phyloP scores from a whole-genome alignment of 139 green algal species.

The Desmodesmus armatus region DNA sequence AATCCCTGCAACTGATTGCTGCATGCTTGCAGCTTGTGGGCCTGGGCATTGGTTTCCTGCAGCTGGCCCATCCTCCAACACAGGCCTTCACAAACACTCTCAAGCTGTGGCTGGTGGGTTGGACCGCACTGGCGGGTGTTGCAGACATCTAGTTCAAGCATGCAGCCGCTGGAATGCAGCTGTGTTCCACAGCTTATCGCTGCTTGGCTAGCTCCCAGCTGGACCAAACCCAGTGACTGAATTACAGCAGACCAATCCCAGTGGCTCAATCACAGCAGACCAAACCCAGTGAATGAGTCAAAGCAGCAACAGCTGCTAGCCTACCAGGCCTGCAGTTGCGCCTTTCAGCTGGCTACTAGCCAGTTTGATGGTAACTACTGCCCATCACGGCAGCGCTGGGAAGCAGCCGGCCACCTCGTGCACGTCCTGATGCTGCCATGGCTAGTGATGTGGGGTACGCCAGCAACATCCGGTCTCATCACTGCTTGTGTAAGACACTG shows the following conservation, averaged over 20 bases:
- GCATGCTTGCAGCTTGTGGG: neutral
- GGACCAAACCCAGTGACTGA: neutral
- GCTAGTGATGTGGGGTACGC: neutral
- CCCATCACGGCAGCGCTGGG: neutral
- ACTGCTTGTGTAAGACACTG: neutral
- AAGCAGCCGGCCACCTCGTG: neutral
- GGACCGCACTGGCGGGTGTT: neutral
- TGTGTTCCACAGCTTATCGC: neutral
- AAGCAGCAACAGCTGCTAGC: no score
- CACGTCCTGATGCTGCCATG: neutral
- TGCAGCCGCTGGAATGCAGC: neutral
- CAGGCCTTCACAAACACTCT: slow-evolving; percentile 25
- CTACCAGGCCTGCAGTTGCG: no score
- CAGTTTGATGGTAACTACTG: no score
- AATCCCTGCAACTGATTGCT: no score
- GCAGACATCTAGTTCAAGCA: neutral
- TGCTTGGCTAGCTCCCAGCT: neutral
- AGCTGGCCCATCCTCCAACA: slow-evolving; percentile 15
- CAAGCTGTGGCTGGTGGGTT: slow-evolving; percentile 17
- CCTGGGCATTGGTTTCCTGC: slow-evolving; percentile 35
- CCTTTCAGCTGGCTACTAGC: no score
- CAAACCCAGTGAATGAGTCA: no score
- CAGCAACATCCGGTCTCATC: neutral
- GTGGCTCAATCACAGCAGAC: neutral
- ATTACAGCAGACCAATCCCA: neutral